A percentile compares a stretch with the other conserved stretches of the same genome.
phyloP scores from a whole-genome alignment of 2,329 filamentous ascomycete species.

The Ophiobolus disseminans region DNA sequence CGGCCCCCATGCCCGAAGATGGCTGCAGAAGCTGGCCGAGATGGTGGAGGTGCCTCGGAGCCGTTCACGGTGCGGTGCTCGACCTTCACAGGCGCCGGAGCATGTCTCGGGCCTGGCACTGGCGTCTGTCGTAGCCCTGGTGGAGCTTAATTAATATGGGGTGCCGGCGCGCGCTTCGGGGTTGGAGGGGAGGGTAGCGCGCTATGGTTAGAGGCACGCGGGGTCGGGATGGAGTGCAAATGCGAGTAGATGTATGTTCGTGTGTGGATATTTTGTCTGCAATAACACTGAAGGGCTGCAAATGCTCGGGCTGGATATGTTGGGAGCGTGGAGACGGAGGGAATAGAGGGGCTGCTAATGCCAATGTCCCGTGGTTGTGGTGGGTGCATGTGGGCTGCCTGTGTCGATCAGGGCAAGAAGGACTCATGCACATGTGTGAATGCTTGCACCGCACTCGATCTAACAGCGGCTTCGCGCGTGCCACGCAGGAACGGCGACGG shows the following conservation, averaged over 20 bases:
- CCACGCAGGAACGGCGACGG: slow-evolving; percentile 26
- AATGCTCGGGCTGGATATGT: slow-evolving; percentile 7
- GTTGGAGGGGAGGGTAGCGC: slow-evolving; percentile 26
- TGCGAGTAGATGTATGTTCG: slow-evolving; percentile 11
- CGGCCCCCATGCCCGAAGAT: slow-evolving; percentile 76
- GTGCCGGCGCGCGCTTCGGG: slow-evolving; percentile 31
- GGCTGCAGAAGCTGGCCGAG: slow-evolving; percentile 12
- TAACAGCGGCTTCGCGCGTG: slow-evolving; percentile 6
- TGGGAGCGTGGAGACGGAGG: slow-evolving; percentile 8
- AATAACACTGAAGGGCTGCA: slow-evolving; percentile 26
- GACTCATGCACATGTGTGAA: slow-evolving; percentile 13
- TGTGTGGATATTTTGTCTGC: slow-evolving; percentile 20
- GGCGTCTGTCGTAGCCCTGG: slow-evolving; percentile 16
- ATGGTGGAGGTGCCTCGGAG: slow-evolving; percentile 23
- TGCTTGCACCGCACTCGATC: slow-evolving; percentile 13
- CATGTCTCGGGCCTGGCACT: slow-evolving; percentile 34
- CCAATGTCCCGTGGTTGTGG: slow-evolving; percentile 10
- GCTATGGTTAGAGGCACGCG: slow-evolving; percentile 29
- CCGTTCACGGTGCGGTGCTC: slow-evolving; percentile 29
- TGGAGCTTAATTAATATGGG: slow-evolving; percentile 41
- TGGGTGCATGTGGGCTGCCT: slow-evolving; percentile 12
- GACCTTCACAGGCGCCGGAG: slow-evolving; percentile 30
- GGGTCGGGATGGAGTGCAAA: slow-evolving; percentile 12
- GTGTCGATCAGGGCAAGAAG: slow-evolving; percentile 24
- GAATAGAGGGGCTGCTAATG: slow-evolving; percentile 10